Base-by-base conservation (phyloP, 331 rosid genomes). In the Cydonia oblonga region DNA sequence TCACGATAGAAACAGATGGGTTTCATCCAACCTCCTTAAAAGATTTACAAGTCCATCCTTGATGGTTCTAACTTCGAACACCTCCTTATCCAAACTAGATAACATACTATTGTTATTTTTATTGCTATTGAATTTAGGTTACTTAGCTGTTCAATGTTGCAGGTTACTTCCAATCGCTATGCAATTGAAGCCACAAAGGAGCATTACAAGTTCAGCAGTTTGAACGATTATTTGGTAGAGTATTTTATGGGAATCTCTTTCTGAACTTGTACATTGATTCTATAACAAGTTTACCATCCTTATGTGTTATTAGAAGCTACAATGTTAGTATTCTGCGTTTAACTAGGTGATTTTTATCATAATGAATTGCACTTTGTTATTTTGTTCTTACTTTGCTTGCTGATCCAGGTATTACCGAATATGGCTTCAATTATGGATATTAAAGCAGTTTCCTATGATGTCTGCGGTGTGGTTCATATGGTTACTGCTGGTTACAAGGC, bases 91-190 rank as follows among this genome's bases (percentile, higher is more conserved):
- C 52, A 56, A 56, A 70, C 33, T 33, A 15, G 53, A 70, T 8
- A 30, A 3, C 33, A 18, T 16, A 13, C 65, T 33, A 4, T 13
- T 54, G 40, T 26, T 23, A 5, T 62, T 32, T 20, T 16, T 62
- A 20, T 14, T 73, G 22, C n/a, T 22, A 40, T 52, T 54, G 22
- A 30, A 59, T 46, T 72, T 75, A 53, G 67, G 29, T 60, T 49
- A 64, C 64, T 32, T 18, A 13, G 35, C 35, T 62, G 66, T 75
- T 84, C 64, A 73, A 80, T 68, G 78, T 87, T 66, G 77, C 70
- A 95, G 98, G 97, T 95, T 71, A 95, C 96, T 20, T 87, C 98
- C 68, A 88, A 85, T 81, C 90, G 81, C 72, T 95, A 91, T 83
- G 87, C 84, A 18, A 89, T 93, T 66, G 96, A 91, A 80, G 98